These are phyloP conservation scores for Ceratocystiopsis brevicomis DNA, from an alignment of 2,329 filamentous ascomycete genomes.

Conservation along the genomic window DNA sequence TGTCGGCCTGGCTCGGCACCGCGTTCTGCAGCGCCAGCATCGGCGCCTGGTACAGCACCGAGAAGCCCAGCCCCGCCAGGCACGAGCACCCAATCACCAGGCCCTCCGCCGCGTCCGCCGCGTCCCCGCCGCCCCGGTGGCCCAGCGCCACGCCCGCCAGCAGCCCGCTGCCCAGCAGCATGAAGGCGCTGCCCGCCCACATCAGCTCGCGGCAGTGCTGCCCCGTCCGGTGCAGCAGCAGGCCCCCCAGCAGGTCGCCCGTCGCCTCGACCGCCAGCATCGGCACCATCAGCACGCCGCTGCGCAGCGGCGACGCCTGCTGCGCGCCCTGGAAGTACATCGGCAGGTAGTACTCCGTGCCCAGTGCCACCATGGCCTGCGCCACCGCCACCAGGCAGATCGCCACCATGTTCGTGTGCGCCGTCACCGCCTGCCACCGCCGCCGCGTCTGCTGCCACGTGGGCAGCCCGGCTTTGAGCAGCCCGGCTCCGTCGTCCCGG, in stretches of 20 bases:
- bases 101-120: conserved; percentile 22
- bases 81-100: conserved; percentile 31
- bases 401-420: no score
- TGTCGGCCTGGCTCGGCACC: conserved; percentile 30
- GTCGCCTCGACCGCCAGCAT: conserved; percentile 30
- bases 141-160: no score
- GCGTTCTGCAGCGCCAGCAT: conserved; percentile 40
- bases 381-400: conserved; percentile 27
- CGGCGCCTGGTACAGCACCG: conserved; percentile 38
- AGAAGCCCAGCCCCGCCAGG: conserved; percentile 36
- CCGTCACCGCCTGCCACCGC: no score
- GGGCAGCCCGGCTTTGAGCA: conserved; percentile 18
- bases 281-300: conserved; percentile 33
- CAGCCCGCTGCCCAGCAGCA: conserved; percentile 26
- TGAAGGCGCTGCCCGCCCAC: conserved; percentile 26
- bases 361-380: conserved; percentile 29
- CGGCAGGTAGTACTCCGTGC: conserved; percentile 30
- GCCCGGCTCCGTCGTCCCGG: no score
- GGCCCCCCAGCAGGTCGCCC: conserved; percentile 23
- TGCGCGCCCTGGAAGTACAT: conserved; percentile 29
- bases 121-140: conserved; percentile 2
- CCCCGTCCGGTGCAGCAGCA: conserved; percentile 32
- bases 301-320: conserved; percentile 23
- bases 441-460: no score
- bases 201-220: conserved; percentile 31